Percentiles rank a stretch among this genome's conserved stretches.
Evolutionary conservation across 2,329 filamentous ascomycete genomes (phyloP).

Genomic region (Alternaria sp.): DNA sequence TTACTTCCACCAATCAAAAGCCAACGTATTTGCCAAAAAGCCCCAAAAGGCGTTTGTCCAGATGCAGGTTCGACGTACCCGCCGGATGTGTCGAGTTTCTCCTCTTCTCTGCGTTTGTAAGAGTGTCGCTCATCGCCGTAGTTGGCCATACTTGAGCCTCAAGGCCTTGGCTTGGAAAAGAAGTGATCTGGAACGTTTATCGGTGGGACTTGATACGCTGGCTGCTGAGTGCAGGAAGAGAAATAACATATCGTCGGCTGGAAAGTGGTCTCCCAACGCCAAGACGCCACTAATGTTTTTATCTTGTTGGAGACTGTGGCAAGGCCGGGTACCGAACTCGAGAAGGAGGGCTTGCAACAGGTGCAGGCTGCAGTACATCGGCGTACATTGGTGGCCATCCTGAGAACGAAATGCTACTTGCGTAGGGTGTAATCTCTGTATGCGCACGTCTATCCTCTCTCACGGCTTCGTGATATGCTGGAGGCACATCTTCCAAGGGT

Average conservation of each 20-base stretch:
- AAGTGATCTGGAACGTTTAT: background rate
- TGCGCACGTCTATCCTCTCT: background rate
- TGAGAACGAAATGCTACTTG: background rate
- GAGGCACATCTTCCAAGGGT: background rate
- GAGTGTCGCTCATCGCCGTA: background rate
- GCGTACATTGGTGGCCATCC: slow-evolving; percentile 1
- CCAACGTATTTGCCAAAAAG: background rate
- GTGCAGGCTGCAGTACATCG: background rate
- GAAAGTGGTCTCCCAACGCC: background rate
- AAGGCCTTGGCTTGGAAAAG: background rate
- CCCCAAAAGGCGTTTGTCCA: background rate
- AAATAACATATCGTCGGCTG: background rate
- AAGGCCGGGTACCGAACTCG: background rate
- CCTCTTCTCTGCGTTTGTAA: background rate
- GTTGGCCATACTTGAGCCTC: background rate
- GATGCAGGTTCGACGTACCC: background rate
- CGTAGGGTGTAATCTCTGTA: background rate
- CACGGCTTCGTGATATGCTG: slow-evolving; percentile 7
- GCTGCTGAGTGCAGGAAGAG: background rate
- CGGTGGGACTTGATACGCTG: background rate
- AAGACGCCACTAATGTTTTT: background rate
- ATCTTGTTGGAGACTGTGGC: background rate
- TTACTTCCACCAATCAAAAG: background rate
- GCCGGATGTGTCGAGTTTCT: background rate
- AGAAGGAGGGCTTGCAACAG: background rate